phyloP scores from a whole-genome alignment of 176 grass and related monocot species.

The Triticum urartu region DNA sequence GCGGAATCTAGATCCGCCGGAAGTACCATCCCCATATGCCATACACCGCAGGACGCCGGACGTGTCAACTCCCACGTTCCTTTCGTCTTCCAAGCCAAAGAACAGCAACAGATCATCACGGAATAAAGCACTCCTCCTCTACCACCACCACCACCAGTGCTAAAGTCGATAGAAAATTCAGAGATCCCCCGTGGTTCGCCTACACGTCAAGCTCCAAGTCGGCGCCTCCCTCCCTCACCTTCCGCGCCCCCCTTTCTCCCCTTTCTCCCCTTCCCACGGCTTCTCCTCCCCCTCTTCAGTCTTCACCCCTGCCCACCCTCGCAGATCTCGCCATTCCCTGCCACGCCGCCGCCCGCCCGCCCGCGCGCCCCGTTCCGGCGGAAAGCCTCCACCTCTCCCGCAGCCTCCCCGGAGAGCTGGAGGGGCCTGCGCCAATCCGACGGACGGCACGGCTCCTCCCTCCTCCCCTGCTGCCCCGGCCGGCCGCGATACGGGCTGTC shows the following conservation, averaged over 20 bases:
- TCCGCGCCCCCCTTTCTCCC: constrained; percentile 33
- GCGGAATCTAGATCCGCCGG: neutral
- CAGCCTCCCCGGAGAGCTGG: neutral
- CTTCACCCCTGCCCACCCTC: neutral
- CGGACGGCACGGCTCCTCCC: constrained; percentile 10
- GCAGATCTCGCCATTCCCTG: constrained; percentile 42
- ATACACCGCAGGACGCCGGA: too few relatives aligned
- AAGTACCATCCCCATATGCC: neutral
- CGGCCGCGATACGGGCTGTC: neutral
- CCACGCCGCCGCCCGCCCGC: neutral
- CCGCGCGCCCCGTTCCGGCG: neutral
- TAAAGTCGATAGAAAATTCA: neutral
- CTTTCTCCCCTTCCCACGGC: constrained; percentile 44
- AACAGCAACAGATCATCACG: neutral
- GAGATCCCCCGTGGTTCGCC: constrained; percentile 5
- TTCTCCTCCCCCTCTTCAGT: neutral
- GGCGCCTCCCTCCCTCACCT: neutral
- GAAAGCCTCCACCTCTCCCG: neutral
- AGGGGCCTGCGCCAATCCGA: neutral
- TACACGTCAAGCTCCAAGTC: constrained; percentile 45
- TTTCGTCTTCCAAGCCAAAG: too few relatives aligned
- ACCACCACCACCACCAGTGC: neutral
- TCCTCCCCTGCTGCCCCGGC: neutral
- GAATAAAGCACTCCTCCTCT: neutral
- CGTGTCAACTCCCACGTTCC: too few relatives aligned